Percentiles rank a stretch among this genome's conserved stretches.
Evolutionary conservation across 1,284 basidiomycete genomes (phyloP).

Genomic region (Melanopsichium pennsylvanicum): DNA sequence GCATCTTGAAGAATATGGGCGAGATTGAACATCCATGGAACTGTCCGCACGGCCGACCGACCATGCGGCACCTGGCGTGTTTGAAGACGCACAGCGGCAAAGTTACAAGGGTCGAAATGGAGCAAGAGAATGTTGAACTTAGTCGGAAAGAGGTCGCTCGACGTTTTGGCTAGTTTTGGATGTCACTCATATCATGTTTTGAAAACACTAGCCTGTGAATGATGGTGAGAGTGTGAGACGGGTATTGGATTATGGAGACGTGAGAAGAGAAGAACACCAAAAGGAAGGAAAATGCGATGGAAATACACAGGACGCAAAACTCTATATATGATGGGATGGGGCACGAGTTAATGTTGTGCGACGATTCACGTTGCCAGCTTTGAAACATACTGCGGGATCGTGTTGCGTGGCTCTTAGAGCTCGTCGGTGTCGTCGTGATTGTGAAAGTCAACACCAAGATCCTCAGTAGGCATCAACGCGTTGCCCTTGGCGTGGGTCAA

Average conservation of each 20-base stretch:
- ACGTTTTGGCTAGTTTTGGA: conserved; percentile 4
- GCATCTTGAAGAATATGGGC: conserved; percentile 87
- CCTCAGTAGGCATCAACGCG: conserved; percentile 26
- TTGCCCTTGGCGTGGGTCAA: conserved; percentile 25
- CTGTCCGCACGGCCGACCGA: conserved; percentile 93
- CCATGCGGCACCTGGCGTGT: conserved; percentile 75
- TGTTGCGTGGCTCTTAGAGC: conserved; percentile 7
- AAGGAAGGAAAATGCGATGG: conserved; percentile 1
- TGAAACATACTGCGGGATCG: too few relatives aligned
- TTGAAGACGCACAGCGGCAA: conserved; percentile 19
- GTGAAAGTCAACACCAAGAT: conserved; percentile 1
- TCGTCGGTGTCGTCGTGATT: conserved; percentile 17
- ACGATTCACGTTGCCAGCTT: too few relatives aligned
- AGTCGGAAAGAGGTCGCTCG: conserved; percentile 17
- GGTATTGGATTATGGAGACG: background rate
- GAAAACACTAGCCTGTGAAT: background rate
- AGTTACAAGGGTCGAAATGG: background rate
- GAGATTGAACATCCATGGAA: conserved; percentile 97
- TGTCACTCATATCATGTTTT: too few relatives aligned
- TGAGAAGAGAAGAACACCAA: background rate
- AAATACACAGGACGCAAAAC: background rate
- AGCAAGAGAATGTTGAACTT: conserved; percentile 3
- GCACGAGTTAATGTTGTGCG: too few relatives aligned
- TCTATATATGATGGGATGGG: background rate
- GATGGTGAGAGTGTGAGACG: background rate